Percentiles rank a stretch among this genome's conserved stretches.
Conservation (phyloP, 495 filamentous ascomycete species). For the Neurospora sp. region DNA sequence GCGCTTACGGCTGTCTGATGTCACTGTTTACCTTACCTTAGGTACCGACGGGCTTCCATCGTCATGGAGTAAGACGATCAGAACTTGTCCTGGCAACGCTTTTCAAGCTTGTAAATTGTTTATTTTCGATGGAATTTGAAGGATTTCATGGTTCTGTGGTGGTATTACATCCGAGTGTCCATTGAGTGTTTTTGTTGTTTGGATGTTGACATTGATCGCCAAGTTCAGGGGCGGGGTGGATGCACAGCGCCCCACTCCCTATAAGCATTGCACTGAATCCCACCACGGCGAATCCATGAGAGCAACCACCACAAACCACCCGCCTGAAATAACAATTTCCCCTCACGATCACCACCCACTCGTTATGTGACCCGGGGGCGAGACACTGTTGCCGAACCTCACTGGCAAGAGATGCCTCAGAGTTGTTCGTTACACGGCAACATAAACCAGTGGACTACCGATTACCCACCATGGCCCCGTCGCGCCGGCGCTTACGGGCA, state of each 20-base stretch:
- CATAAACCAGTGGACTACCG: background rate
- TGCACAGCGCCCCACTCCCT: background rate
- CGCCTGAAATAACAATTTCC: background rate
- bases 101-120: no score
- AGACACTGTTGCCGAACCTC: no score
- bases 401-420: no score
- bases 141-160: background rate
- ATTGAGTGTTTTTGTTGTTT: background rate
- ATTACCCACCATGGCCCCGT: no score
- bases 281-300: background rate
- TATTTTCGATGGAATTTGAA: no score
- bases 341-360: no score
- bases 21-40: no score
- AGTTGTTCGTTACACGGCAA: background rate
- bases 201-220: background rate
- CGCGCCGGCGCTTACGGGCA: background rate
- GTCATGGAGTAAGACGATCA: no score
- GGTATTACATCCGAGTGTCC: background rate
- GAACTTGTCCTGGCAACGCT: no score
- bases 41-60: no score
- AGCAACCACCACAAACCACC: background rate
- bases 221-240: background rate
- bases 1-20: background rate
- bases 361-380: no score
- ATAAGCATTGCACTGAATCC: background rate